phyloP scores from a whole-genome alignment of 345 rosid genomes.

The Arabidopsis suecica region DNA sequence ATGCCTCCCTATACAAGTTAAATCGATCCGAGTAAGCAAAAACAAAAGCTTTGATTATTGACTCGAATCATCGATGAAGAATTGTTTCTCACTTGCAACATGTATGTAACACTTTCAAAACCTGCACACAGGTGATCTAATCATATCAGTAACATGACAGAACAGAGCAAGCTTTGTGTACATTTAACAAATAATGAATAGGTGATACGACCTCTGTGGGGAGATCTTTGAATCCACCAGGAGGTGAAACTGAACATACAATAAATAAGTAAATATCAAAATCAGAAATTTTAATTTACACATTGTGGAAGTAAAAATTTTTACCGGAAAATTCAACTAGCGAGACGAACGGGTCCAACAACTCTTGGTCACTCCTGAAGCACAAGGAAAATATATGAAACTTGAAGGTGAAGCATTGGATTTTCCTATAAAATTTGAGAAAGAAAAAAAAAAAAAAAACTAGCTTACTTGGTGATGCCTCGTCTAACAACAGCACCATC shows the following conservation, averaged over 20 bases:
- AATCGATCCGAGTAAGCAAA: background rate
- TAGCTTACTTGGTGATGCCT: conserved; percentile 71
- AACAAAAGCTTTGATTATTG: background rate
- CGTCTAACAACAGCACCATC: conserved; percentile 79
- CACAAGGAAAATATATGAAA: conserved; percentile 2
- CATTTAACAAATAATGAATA: background rate
- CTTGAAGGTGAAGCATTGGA: conserved; percentile 16
- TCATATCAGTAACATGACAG: conserved; percentile 5
- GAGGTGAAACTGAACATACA: conserved; percentile 60
- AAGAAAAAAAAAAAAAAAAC: background rate
- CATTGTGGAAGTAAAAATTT: background rate
- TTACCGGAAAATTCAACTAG: conserved; percentile 82
- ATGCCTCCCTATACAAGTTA: conserved; percentile 64
- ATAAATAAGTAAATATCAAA: background rate
- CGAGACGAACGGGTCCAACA: conserved; percentile 85
- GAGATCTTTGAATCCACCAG: conserved; percentile 95
- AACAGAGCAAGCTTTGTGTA: conserved; percentile 1
- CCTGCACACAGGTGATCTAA: conserved; percentile 51
- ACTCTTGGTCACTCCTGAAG: conserved; percentile 67
- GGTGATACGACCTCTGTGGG: conserved; percentile 71
- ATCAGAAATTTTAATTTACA: background rate
- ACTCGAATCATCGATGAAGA: background rate
- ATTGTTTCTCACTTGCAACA: conserved; percentile 67
- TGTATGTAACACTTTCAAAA: conserved; percentile 92
- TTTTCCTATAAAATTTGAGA: background rate